Base-by-base conservation (phyloP, 2,329 filamentous ascomycete genomes). In the Botrytis galanthina region DNA sequence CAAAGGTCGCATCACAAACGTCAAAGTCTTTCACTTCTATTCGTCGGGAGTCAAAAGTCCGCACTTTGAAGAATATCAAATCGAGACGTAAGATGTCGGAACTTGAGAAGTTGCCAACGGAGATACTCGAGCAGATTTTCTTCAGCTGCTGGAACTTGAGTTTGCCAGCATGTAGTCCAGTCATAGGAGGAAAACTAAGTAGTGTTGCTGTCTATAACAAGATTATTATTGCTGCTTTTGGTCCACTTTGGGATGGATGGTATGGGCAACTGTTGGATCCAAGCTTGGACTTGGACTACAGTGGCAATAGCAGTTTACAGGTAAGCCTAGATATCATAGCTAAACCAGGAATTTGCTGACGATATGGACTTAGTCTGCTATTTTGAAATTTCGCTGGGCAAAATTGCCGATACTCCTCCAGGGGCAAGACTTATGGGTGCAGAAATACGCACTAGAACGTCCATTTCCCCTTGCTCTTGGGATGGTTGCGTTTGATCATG, bases 321-420 rank as follows among this genome's bases (percentile, higher is more conserved):
- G 76, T 74, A 32, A 72, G 72, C 35, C 29, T n/a, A 9, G 29
- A 59, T 12, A 35, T 9, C 3, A 16, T 42, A 46, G 46, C 39
- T 22, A 20, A 48, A 42, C 5, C 26, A 35, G 9, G 16, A 16
- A 61, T 10, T 10, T 9, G 1, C 39, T 72, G 59, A 74, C 73
- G 63, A 73, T 54, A 26, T n/a, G 9, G 42, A n/a, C 32, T 57
- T 62, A 80, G 78, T 75, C 75, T 57, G 44, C 72, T 20, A 71
- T 80, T n/a, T 62, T 81, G 46, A 74, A 73, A 32, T 80, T 77
- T 74, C 76, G 78, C n/a, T 81, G 79, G 79, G 78, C 78, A 37
- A 74, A 72, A 32, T 51, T 80, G 29, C 62, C 75, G 16, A 22
- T 78, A 5, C 71, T 81, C 29, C 51, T 79, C 22, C 75, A 74